These are phyloP conservation scores for Fusarium sp. DNA, from an alignment of 2,329 filamentous ascomycete species.

Conservation along the genomic window DNA sequence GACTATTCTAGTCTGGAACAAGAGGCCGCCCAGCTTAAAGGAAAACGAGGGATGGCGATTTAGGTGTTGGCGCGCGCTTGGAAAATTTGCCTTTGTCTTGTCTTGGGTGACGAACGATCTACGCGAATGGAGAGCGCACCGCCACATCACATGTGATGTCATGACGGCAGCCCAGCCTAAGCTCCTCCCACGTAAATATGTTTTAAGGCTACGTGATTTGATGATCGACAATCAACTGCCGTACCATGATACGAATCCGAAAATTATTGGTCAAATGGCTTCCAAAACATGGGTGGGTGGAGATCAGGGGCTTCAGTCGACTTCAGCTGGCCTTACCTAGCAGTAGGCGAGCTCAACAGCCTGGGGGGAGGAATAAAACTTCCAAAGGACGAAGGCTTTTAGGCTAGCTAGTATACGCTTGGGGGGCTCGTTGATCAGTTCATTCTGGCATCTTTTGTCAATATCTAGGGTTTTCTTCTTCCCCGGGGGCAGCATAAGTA, in stretches of 20 bases:
- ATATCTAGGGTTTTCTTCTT: neutral
- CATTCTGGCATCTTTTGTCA: neutral
- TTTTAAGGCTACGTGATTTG: neutral
- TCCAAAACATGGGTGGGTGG: neutral
- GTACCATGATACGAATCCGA: constrained; percentile 22
- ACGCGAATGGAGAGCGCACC: constrained; percentile 36
- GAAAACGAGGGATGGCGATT: constrained; percentile 10
- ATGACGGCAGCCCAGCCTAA: constrained; percentile 24
- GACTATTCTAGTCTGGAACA: neutral
- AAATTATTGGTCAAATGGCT: constrained; percentile 6
- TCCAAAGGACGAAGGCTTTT: neutral
- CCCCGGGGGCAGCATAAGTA: neutral
- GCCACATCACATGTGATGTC: constrained; percentile 48
- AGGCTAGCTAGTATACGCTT: neutral
- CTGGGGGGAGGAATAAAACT: neutral
- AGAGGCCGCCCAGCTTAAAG: constrained; percentile 32
- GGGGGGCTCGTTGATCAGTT: neutral
- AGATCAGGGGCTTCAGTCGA: constrained; percentile 3
- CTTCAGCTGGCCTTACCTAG: constrained; percentile 1
- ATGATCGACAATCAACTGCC: constrained; percentile 35
- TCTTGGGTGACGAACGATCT: constrained; percentile 20
- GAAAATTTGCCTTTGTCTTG: constrained; percentile 34
- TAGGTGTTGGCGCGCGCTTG: constrained; percentile 39
- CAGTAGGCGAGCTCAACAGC: neutral
- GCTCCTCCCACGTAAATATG: constrained; percentile 13